Base-by-base conservation (phyloP, 202 grass and related monocot species). In the Tripidium arundinaceum region DNA sequence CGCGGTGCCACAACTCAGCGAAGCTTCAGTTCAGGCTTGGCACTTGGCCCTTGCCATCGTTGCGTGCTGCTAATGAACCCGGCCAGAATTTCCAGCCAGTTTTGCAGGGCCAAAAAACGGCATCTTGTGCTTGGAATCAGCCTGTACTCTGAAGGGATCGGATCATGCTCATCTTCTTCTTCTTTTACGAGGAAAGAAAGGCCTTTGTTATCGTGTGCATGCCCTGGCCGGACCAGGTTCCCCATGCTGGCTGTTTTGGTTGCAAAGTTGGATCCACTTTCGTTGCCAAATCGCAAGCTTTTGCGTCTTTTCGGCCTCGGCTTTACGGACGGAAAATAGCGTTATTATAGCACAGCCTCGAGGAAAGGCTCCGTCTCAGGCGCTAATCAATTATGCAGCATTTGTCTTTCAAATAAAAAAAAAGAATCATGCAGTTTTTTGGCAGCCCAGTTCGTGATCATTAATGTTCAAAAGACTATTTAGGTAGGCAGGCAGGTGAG, bases 261-360 rank as follows among this genome's bases (percentile, higher is more conserved):
- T 33, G 33, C 42, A 75, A 80, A 88, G 86, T 15, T 64, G 36
- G 54, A 28, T 55, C 40, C 21, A 52, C 86, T 54, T 84, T 62
- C 38, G 13, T 79, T 70, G 18, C 13, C 55, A 59, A 25, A 37
- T 77, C 5, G 46, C 59, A 61, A 45, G 19, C 43, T 39, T 39
- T 59, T 31, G n/a, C n/a, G n/a, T n/a, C n/a, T n/a, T n/a, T n/a
- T n/a, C n/a, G n/a, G n/a, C n/a, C n/a, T n/a, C n/a, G n/a, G n/a
- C n/a, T n/a, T n/a, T n/a, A n/a, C n/a, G n/a, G n/a, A n/a, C n/a
- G n/a, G n/a, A n/a, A n/a, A n/a, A n/a, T n/a, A n/a, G n/a, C n/a
- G n/a, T n/a, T n/a, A n/a, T n/a, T n/a, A n/a, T n/a, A n/a, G n/a
- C n/a, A n/a, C n/a, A n/a, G n/a, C n/a, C n/a, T n/a, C n/a, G n/a